Evolutionary conservation across 108 stramenopile genomes (phyloP), one percentile per base, ranked within the genome.

Genomic region (Pinguiococcus pyrenoidosus): DNA sequence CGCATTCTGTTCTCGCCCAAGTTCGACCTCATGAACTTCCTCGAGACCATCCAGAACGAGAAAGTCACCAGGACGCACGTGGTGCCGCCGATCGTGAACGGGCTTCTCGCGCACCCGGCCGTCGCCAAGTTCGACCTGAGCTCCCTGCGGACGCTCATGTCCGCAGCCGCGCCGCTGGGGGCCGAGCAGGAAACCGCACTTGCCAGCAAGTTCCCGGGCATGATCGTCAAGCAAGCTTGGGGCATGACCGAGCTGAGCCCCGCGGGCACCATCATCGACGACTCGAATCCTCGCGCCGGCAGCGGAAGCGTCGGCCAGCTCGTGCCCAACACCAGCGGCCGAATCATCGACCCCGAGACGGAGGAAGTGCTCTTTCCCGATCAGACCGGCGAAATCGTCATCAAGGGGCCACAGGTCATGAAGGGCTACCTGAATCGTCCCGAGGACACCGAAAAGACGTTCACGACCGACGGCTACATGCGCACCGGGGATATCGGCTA

Each of bases 211-310:
- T n/a, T n/a, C n/a, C n/a, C n/a, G n/a, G n/a, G n/a, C n/a, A 73
- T 68, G 6, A 79, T 83, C 60, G 64, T 87, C 27, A 83, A 84
- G 51, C 89, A 92, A 57, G 82, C 64, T 33, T 92, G 83, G 81
- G 89, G 89, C 9, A 82, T 85, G 82, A 77, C 74, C 14, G 89
- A 92, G 45, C 26, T 51, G 16, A 9, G 28, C 4, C 66, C 66
- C 4, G 39, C 39, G 30, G 82, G 70, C 0, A 79, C 81, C 2
- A 43, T 74, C 47, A 84, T 59, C 51, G 57, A 76, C 2, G 79
- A 84, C 54, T 54, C 48, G 74, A 69, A 29, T 56, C 57, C 13
- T n/a, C n/a, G n/a, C n/a, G n/a, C n/a, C n/a, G n/a, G n/a, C n/a
- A n/a, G n/a, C n/a, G 83, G 80, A 30, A 68, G 68, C 20, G 69